Evolutionary conservation across 176 grass and related monocot species (phyloP).

Genomic region (Zoysia japonica): DNA sequence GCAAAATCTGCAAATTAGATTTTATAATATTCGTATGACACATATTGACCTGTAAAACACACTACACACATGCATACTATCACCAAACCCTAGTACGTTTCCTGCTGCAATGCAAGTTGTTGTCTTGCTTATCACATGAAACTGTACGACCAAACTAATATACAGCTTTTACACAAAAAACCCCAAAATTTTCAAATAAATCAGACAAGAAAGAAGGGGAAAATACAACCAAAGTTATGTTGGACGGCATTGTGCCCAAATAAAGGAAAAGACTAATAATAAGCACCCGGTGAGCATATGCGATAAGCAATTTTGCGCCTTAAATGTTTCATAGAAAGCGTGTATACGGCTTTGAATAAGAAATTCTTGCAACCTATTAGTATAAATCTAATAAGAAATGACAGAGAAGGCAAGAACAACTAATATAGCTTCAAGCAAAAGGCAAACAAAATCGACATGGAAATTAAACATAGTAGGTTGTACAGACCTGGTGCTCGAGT

Average conservation of each 20-base stretch:
- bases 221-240: neutral
- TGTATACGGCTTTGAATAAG: neutral
- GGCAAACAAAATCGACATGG: neutral
- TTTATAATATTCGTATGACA: slow-evolving; percentile 1
- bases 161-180: slow-evolving; percentile 14
- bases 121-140: slow-evolving; percentile 22
- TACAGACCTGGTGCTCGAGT: slow-evolving; percentile 69
- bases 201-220: neutral
- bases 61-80: slow-evolving; percentile 13
- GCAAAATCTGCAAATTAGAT: neutral
- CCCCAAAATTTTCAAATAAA: slow-evolving; percentile 12
- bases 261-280: neutral
- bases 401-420: neutral
- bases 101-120: slow-evolving; percentile 24
- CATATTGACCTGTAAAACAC: slow-evolving; percentile 7
- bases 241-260: neutral
- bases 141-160: slow-evolving; percentile 24
- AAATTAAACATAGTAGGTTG: neutral
- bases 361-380: neutral
- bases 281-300: neutral
- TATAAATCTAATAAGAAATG: slow-evolving; percentile 21
- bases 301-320: neutral
- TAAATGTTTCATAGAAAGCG: neutral
- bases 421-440: neutral
- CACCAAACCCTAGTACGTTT: slow-evolving; percentile 38